Evolutionary conservation across 2,329 filamentous ascomycete genomes (phyloP), one percentile per base, ranked within the genome.

Genomic region (Saccharata proteae): DNA sequence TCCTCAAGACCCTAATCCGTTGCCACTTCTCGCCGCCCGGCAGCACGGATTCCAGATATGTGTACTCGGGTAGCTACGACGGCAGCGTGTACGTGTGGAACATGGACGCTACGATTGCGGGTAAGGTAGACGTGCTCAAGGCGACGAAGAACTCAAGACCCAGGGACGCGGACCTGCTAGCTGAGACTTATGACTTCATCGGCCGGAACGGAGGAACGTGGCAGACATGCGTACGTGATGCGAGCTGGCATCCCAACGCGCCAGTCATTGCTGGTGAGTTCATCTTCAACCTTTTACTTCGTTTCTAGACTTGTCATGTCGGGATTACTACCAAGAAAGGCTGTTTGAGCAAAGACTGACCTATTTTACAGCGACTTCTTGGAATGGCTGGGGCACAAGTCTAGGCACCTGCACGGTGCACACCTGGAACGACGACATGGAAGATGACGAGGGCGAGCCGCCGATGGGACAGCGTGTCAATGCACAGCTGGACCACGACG

Each of bases 11-110:
- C 1, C 65, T 96, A 23, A 94, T 96, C 43, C 70, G 90, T 38
- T 96, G 90, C 48, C 88, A 96, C 57, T 98, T 98, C 58, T 90
- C 82, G 18, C 90, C 90, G 0, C 75, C 83, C 0, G 74, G 70
- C 8, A 86, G 82, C 48, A 88, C 84, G 2, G 81, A 94, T 51
- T 85, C 81, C 6, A 71, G 84, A 44, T 96, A 94, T 49, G 85
- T 98, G 14, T 96, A 94, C 58, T 81, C 79, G 13, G 90, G 90
- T 14, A 92, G 82, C 45, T 75, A 83, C 40, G 84, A 94, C 43
- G 90, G 90, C 29, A 80, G 80, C 37, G 80, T 94, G 1, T 88
- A 85, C 44, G 71, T 96, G 24, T 98, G 82, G 69, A 96, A 96
- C 49, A 62, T 96, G 57, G 86, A 98, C 49, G 86, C 83, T 18